phyloP scores from a whole-genome alignment of 305 asterid genomes.

The Fraxinus latifolia region DNA sequence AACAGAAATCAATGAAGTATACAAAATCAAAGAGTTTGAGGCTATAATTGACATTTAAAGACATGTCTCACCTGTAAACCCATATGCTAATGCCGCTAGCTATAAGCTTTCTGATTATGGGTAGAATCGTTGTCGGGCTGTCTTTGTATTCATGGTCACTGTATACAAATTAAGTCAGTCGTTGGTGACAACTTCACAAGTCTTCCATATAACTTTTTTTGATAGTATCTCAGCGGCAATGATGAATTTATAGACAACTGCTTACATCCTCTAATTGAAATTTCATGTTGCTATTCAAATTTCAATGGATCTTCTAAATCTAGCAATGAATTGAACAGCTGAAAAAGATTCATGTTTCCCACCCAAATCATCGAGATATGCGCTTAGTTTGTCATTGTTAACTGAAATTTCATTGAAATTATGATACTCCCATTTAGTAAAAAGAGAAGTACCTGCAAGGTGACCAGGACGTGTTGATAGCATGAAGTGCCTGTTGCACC shows the following conservation, averaged over 20 bases:
- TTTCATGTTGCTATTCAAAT: neutral
- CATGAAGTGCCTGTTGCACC: slow-evolving; percentile 37
- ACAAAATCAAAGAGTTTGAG: neutral
- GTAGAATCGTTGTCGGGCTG: slow-evolving; percentile 29
- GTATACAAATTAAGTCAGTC: neutral
- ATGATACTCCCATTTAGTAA: neutral
- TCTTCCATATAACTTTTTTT: neutral
- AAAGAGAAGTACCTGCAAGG: neutral
- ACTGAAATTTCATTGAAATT: neutral
- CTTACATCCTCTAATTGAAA: neutral
- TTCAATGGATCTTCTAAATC: slow-evolving; percentile 26
- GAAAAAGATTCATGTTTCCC: neutral
- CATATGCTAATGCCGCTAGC: slow-evolving; percentile 35
- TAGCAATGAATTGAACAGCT: neutral
- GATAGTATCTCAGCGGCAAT: neutral
- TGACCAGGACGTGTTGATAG: neutral
- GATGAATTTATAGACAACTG: neutral
- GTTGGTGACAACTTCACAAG: neutral
- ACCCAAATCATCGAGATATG: neutral
- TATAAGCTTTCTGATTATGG: slow-evolving; percentile 30
- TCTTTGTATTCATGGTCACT: slow-evolving; percentile 15
- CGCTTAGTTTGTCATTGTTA: neutral
- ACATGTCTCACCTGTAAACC: slow-evolving; percentile 33
- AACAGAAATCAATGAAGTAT: neutral
- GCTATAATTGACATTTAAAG: neutral